Base-by-base conservation (phyloP, 2,329 filamentous ascomycete species). In the Dothistroma septosporum region DNA sequence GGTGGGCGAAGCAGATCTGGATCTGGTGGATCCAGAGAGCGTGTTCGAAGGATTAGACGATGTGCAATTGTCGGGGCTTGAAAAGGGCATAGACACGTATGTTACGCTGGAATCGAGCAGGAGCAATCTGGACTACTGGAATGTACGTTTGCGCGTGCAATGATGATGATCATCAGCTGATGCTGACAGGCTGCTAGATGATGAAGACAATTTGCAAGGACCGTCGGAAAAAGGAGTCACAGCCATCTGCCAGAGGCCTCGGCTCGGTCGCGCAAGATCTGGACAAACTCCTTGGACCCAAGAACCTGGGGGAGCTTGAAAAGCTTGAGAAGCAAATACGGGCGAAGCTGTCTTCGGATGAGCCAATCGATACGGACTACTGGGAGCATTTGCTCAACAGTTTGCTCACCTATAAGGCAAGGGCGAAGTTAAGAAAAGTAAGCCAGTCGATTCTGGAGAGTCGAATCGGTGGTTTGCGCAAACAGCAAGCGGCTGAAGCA, bases 301-400 rank as follows among this genome's bases (percentile, higher is more conserved):
- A 99, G 78, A 85, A 87, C 16, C 87, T 91, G 69, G 88, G 91
- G 69, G 90, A 97, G 74, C 81, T 99, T n/a, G 88, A 92, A 72
- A 84, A 84, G 19, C 80, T 99, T 53, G 93, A 99, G 76, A 85
- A 82, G 65, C 92, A 97, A 77, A 94, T 99, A 74, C 87, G 86
- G 73, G 80, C 82, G 16, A 99, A 99, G 78, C 79, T 99, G 53
- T 83, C 87, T 56, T 95, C 91, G 8, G 88, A 96, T 72, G 92
- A 97, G 72, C 87, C 90, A 10, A 93, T 99, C 66, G 94, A 99
- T 75, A 91, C 90, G 2, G 94, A 99, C 76, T 99, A 97, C 75
- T 99, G 94, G 94, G 91, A 96, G 73, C 91, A 96, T 73, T 81
- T 99, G 16, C 80, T 99, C 63, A 87, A 87, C 66, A 95, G 88